These are phyloP conservation scores for Neofusicoccum umdonicola DNA, from an alignment of 2,329 filamentous ascomycete species.

Conservation along the genomic window DNA sequence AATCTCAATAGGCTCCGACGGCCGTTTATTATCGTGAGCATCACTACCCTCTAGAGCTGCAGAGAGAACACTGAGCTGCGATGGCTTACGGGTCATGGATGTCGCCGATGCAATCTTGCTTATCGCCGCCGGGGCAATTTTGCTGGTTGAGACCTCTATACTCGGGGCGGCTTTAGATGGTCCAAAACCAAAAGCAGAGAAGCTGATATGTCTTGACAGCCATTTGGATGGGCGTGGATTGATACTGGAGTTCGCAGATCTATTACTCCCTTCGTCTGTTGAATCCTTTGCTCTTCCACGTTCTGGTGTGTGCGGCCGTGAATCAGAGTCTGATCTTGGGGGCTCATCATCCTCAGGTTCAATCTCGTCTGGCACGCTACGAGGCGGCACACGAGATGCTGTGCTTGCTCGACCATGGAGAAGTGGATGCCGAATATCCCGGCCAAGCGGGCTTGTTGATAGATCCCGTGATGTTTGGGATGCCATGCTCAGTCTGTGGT, in stretches of 20 bases:
- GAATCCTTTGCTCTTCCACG: conserved; percentile 10
- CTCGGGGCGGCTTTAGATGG: conserved; percentile 28
- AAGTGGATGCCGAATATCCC: neutral
- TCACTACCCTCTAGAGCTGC: conserved; percentile 3
- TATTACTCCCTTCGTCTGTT: neutral
- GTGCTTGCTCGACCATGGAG: neutral
- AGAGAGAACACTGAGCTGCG: conserved; percentile 26
- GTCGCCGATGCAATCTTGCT: conserved; percentile 16
- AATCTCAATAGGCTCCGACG: conserved; percentile 40
- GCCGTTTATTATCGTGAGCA: conserved; percentile 27
- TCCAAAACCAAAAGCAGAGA: conserved; percentile 31
- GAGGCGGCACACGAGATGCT: neutral
- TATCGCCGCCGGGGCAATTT: conserved; percentile 1
- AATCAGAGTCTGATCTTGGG: neutral
- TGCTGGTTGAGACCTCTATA: conserved; percentile 7
- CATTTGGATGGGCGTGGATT: conserved; percentile 8
- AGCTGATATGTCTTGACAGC: conserved; percentile 38
- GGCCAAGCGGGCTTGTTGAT: neutral
- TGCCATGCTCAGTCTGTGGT: conserved; percentile 1
- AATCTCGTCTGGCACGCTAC: neutral
- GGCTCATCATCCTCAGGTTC: neutral
- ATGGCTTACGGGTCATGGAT: conserved; percentile 28
- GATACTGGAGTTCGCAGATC: conserved; percentile 5
- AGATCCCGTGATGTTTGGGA: neutral
- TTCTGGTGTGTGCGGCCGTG: neutral